Conservation (phyloP, 2,329 filamentous ascomycete species). For the Paecilomyces sp. region DNA sequence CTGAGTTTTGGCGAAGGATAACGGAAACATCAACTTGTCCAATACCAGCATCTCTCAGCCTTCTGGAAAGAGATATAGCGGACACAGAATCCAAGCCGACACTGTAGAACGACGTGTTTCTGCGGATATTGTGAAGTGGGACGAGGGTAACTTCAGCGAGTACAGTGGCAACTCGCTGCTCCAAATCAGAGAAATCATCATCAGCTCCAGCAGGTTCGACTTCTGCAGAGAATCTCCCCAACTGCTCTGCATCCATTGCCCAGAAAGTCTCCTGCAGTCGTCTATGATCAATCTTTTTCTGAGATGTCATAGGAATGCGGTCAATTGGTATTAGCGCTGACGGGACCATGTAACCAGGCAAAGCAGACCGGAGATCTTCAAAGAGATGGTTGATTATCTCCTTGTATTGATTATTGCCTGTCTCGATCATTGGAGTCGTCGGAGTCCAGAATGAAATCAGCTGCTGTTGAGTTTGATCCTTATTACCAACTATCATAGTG, state of each 20-base stretch:
- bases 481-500: slow-evolving; percentile 50
- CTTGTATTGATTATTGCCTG: slow-evolving; percentile 2
- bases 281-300: slow-evolving; percentile 65
- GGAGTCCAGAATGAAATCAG: slow-evolving; percentile 66
- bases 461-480: slow-evolving; percentile 38
- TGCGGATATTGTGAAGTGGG: slow-evolving; percentile 42
- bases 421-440: slow-evolving; percentile 3
- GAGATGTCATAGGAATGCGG: slow-evolving; percentile 61
- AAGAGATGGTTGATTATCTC: slow-evolving; percentile 43
- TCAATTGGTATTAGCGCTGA: slow-evolving; percentile 64
- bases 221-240: slow-evolving; percentile 34
- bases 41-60: slow-evolving; percentile 43
- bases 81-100: slow-evolving; percentile 78
- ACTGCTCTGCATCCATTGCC: slow-evolving; percentile 36
- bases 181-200: slow-evolving; percentile 46
- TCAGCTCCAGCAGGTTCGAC: slow-evolving; percentile 19
- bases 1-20: slow-evolving; percentile 61
- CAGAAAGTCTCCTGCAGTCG: slow-evolving; percentile 45
- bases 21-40: slow-evolving; percentile 56
- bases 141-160: slow-evolving; percentile 48
- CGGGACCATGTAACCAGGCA: slow-evolving; percentile 76
- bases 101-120: slow-evolving; percentile 67
- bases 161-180: slow-evolving; percentile 49
- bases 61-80: slow-evolving; percentile 62
- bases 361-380: slow-evolving; percentile 43